Percentiles rank a stretch among this genome's conserved stretches.
These are phyloP conservation scores for Blastomyces percursus DNA, from an alignment of 2,329 filamentous ascomycete genomes.

Conservation along the genomic window DNA sequence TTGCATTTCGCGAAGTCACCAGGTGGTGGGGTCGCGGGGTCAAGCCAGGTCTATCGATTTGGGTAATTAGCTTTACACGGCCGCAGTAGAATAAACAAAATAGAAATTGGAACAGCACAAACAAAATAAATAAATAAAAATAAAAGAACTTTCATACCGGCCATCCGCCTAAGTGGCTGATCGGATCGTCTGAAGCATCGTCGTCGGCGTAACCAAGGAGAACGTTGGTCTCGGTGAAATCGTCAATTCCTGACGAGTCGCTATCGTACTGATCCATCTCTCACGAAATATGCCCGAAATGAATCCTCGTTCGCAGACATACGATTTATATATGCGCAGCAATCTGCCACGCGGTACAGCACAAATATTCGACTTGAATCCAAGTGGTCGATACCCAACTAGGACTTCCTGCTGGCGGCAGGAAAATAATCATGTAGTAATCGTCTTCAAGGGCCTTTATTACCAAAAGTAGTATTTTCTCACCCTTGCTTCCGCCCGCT, in stretches of 20 bases:
- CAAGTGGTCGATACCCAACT: neutral
- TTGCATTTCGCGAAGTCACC: slow-evolving; percentile 73
- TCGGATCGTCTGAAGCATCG: slow-evolving; percentile 66
- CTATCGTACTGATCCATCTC: slow-evolving; percentile 61
- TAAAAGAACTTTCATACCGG: slow-evolving; percentile 51
- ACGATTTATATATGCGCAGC: neutral
- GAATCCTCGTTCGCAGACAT: neutral
- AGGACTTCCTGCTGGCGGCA: neutral
- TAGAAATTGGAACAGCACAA: neutral
- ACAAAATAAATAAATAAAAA: neutral
- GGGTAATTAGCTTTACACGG: neutral
- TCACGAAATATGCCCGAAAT: too few relatives aligned
- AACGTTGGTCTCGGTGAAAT: slow-evolving; percentile 59
- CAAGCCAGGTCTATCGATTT: slow-evolving; percentile 63
- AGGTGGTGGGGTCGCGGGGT: slow-evolving; percentile 58
- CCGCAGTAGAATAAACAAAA: neutral
- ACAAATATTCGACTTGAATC: neutral
- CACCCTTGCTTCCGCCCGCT: too few relatives aligned
- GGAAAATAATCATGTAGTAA: slow-evolving; percentile 1
- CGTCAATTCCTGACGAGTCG: slow-evolving; percentile 62
- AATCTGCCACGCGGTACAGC: neutral
- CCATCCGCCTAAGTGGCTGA: slow-evolving; percentile 77
- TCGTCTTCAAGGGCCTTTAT: too few relatives aligned
- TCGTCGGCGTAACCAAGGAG: slow-evolving; percentile 80
- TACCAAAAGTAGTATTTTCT: too few relatives aligned